Base-by-base conservation (phyloP, 768 basidiomycete species). In the Inosperma sp. region DNA sequence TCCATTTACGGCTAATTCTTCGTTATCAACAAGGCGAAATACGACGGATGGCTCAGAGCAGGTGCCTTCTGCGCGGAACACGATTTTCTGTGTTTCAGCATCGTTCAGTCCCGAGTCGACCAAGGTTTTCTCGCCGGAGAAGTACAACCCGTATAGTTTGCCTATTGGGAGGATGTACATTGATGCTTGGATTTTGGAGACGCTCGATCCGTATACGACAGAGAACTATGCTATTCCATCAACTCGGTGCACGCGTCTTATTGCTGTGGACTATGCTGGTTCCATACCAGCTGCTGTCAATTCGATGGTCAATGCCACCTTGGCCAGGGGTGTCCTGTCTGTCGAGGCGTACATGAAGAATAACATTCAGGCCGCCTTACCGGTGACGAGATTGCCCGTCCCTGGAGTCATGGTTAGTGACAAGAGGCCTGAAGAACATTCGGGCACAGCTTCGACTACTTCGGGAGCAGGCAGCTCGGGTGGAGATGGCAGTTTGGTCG, bases 131-230 rank as follows among this genome's bases (percentile, higher is more conserved):
- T 74, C 78, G 17, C 36, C 77, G 2, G 62, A 68, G 6, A 92
- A 89, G 63, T 86, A 88, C 65, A 97, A 98, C 65, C 74, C 90
- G 0, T 79, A 81, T 46, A 60, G 51, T 1, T 75, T 91, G 7
- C 89, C 91, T 0, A 73, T 89, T 13, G 95, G 93, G 2, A 81
- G 87, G 12, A 73, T 92, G 27, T 84, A 88, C 56, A 70, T 99
- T 5, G 93, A 97, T 60, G 95, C 88, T 2, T 99, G 96, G 96
- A 83, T 95, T 26, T 68, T 96, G 59, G 93, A 99, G 72, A 97
- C 95, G 3, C 78, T 98, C 40, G 95, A 98, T 62, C 93, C 94
- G 0, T 97, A 97, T 53, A 87, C 91, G 19, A 85, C 84, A 53
- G 93, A 95, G 67, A 92, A 91, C 56, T 95, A 93, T 62, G 80